These are phyloP conservation scores for Backusella morwellensis DNA, from an alignment of 192 early-diverging fungal species.

Conservation along the genomic window DNA sequence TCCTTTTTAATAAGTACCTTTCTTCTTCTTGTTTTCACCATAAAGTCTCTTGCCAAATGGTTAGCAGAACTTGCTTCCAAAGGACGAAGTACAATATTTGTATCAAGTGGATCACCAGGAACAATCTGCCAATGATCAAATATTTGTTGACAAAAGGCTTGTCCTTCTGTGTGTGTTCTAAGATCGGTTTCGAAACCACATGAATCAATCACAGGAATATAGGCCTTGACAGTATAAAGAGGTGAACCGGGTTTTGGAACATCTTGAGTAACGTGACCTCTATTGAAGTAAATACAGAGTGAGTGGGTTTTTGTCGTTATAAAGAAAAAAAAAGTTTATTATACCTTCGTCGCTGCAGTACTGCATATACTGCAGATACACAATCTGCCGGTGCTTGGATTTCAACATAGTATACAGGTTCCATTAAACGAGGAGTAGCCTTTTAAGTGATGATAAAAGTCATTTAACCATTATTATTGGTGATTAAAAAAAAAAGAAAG, in stretches of 20 bases:
- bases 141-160: conserved; percentile 96
- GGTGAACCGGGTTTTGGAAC: conserved; percentile 93
- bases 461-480: neutral
- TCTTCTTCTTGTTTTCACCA: conserved; percentile 96
- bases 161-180: conserved; percentile 93
- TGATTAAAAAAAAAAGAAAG: neutral
- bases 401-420: conserved; percentile 95
- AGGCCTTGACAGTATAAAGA: conserved; percentile 89
- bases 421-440: conserved; percentile 96
- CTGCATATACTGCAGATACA: conserved; percentile 92
- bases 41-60: conserved; percentile 95
- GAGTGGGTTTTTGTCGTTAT: neutral
- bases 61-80: conserved; percentile 86
- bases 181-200: conserved; percentile 97
- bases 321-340: conserved; percentile 5
- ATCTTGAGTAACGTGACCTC: conserved; percentile 95
- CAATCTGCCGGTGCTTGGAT: conserved; percentile 97
- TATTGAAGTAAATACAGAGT: conserved; percentile 16
- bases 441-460: conserved; percentile 19
- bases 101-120: conserved; percentile 95
- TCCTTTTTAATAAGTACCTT: conserved; percentile 54
- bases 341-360: conserved; percentile 80
- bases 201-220: conserved; percentile 95
- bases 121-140: conserved; percentile 99
- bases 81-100: conserved; percentile 79